These are phyloP conservation scores for Chytriomyces sp. DNA, from an alignment of 192 early-diverging fungal species.

Conservation along the genomic window DNA sequence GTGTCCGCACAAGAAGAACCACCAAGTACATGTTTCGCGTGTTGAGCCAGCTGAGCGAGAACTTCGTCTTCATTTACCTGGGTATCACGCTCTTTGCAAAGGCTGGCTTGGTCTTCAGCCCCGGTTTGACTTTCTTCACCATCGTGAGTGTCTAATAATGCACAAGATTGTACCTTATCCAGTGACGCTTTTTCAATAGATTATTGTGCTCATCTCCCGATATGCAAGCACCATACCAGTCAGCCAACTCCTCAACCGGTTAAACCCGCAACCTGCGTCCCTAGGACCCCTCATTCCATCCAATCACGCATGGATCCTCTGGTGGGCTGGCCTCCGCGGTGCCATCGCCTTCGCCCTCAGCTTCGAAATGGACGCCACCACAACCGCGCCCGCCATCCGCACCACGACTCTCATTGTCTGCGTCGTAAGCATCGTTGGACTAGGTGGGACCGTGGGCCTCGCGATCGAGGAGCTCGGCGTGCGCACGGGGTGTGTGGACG, in stretches of 20 bases:
- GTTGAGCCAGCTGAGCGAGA: conserved; percentile 90
- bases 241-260: conserved; percentile 76
- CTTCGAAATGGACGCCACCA: conserved; percentile 59
- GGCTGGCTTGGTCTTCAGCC: conserved; percentile 46
- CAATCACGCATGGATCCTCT: conserved; percentile 88
- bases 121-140: conserved; percentile 44
- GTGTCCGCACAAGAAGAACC: conserved; percentile 70
- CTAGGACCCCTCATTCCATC: conserved; percentile 45
- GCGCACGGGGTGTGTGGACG: conserved; percentile 60
- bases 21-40: conserved; percentile 92
- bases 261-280: conserved; percentile 49
- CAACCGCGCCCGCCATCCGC: conserved; percentile 60
- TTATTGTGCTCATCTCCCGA: conserved; percentile 82
- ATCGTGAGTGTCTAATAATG: conserved; percentile 29
- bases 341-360: conserved; percentile 96
- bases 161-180: background rate
- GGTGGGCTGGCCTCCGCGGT: conserved; percentile 94
- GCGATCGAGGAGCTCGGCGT: conserved; percentile 80
- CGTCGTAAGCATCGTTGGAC: conserved; percentile 83
- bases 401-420: conserved; percentile 93
- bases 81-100: conserved; percentile 91
- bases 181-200: no score
- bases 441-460: conserved; percentile 87
- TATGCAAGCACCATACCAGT: conserved; percentile 87
- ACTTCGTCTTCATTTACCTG: conserved; percentile 97